A percentile compares a stretch with the other conserved stretches of the same genome.
Evolutionary conservation across 2,329 filamentous ascomycete species (phyloP).

Genomic region (Fonsecaea monophora): DNA sequence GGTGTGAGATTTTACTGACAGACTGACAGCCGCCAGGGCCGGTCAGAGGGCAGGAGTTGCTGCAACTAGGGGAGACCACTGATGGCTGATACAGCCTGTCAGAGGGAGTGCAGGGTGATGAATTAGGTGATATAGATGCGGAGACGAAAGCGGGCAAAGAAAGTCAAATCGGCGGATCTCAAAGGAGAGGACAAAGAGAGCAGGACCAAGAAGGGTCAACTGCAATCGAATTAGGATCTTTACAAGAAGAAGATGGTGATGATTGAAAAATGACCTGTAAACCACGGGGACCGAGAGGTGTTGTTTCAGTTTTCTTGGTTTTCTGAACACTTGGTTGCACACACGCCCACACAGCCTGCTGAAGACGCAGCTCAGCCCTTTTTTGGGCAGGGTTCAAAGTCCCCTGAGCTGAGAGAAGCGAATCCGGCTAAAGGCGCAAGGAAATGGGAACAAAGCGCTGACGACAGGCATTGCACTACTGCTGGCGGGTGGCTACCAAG

Average conservation of each 20-base stretch:
- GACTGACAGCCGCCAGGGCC: slow-evolving; percentile 35
- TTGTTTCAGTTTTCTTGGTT: slow-evolving; percentile 32
- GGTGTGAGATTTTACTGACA: background rate
- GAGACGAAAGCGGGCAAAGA: slow-evolving; percentile 24
- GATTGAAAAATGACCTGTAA: slow-evolving; percentile 10
- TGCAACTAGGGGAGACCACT: background rate
- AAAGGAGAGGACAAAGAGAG: slow-evolving; percentile 27
- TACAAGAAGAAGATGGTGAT: background rate
- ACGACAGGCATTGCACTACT: slow-evolving; percentile 13
- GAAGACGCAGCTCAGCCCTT: slow-evolving; percentile 11
- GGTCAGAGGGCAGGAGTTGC: slow-evolving; percentile 5
- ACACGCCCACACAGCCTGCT: slow-evolving; percentile 9
- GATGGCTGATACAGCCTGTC: slow-evolving; percentile 18
- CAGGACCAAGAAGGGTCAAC: slow-evolving; percentile 3
- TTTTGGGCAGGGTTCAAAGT: slow-evolving; percentile 11
- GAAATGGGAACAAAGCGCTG: slow-evolving; percentile 13
- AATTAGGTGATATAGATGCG: slow-evolving; percentile 16
- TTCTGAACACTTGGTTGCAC: background rate
- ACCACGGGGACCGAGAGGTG: slow-evolving; percentile 18
- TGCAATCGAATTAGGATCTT: slow-evolving; percentile 7
- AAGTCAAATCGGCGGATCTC: background rate
- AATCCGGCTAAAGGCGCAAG: slow-evolving; percentile 2
- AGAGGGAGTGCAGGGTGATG: background rate
- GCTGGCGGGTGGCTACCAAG: background rate
- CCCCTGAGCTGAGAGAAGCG: slow-evolving; percentile 23